Conservation (phyloP, 495 filamentous ascomycete species). For the Hypomontagnella monticulosa region DNA sequence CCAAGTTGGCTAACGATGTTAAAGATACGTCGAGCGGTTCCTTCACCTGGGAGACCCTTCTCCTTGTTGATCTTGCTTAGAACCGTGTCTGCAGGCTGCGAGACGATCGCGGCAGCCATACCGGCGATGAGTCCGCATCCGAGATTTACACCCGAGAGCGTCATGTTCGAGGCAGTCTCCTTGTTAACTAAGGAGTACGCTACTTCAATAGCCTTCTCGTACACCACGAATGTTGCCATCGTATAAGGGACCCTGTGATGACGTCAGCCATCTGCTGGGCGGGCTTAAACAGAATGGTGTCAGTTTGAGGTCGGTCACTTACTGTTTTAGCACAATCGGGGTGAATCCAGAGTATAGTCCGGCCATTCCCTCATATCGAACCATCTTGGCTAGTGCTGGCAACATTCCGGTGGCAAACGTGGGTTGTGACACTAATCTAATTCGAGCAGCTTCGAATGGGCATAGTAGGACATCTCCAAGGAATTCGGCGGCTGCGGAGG, state of each 20-base stretch:
- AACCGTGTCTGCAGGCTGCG: constrained; percentile 90
- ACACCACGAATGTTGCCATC: constrained; percentile 92
- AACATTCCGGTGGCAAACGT: constrained; percentile 71
- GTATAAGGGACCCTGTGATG: constrained; percentile 75
- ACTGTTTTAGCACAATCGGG: constrained; percentile 79
- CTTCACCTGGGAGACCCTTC: constrained; percentile 79
- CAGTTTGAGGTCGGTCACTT: constrained; percentile 12
- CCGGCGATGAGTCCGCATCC: constrained; percentile 85
- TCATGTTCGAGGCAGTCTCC: constrained; percentile 64
- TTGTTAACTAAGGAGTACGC: constrained; percentile 69
- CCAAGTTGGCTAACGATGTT: constrained; percentile 85
- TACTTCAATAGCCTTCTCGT: constrained; percentile 81
- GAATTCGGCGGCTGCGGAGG: constrained; percentile 74
- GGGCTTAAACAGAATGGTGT: neutral
- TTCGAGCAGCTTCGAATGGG: constrained; percentile 78
- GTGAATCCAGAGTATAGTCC: constrained; percentile 81
- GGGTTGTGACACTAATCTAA: constrained; percentile 77
- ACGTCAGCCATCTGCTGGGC: neutral
- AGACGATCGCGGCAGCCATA: constrained; percentile 86
- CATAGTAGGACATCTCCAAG: constrained; percentile 79
- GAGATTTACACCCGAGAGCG: constrained; percentile 80
- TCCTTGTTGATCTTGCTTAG: constrained; percentile 94
- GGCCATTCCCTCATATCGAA: constrained; percentile 70
- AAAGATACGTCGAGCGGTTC: constrained; percentile 75
- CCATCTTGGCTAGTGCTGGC: constrained; percentile 70